Evolutionary conservation across 768 basidiomycete genomes (phyloP).

Genomic region (Mycena vulgaris): DNA sequence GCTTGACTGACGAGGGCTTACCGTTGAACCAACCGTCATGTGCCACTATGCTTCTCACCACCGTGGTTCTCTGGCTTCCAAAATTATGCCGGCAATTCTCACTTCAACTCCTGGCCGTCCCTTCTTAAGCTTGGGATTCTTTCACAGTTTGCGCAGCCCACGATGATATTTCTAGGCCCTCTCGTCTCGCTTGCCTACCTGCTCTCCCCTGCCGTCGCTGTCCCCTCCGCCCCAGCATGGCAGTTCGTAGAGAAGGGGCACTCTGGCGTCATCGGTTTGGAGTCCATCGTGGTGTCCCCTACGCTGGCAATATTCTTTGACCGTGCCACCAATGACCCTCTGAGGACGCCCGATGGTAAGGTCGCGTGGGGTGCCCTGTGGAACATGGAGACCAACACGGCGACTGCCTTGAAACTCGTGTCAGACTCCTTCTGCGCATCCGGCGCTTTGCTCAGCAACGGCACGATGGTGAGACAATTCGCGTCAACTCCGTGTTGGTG

Average conservation of each 20-base stretch:
- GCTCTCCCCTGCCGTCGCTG: slow-evolving; percentile 16
- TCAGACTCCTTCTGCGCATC: slow-evolving; percentile 77
- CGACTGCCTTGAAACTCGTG: slow-evolving; percentile 66
- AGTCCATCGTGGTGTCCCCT: no score
- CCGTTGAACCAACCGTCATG: not conserved
- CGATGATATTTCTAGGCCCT: slow-evolving; percentile 31
- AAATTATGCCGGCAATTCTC: no score
- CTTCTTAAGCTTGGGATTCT: slow-evolving; percentile 4
- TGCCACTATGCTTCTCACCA: slow-evolving; percentile 19
- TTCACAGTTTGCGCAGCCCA: not conserved
- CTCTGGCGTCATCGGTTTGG: no score
- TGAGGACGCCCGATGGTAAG: slow-evolving; percentile 58
- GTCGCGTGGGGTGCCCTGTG: slow-evolving; percentile 68
- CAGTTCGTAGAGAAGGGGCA: slow-evolving; percentile 25
- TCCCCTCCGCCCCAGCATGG: slow-evolving; percentile 17
- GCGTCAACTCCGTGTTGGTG: no score
- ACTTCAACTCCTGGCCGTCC: not conserved
- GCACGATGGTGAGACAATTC: slow-evolving; percentile 57
- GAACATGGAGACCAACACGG: no score
- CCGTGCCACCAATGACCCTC: slow-evolving; percentile 62
- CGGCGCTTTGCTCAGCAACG: no score
- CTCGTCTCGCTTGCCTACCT: slow-evolving; percentile 28
- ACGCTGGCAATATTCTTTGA: no score
- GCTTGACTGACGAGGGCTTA: no score
- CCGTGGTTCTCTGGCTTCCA: not conserved